phyloP scores from a whole-genome alignment of 495 filamentous ascomycete species.

The Neurospora sp. region DNA sequence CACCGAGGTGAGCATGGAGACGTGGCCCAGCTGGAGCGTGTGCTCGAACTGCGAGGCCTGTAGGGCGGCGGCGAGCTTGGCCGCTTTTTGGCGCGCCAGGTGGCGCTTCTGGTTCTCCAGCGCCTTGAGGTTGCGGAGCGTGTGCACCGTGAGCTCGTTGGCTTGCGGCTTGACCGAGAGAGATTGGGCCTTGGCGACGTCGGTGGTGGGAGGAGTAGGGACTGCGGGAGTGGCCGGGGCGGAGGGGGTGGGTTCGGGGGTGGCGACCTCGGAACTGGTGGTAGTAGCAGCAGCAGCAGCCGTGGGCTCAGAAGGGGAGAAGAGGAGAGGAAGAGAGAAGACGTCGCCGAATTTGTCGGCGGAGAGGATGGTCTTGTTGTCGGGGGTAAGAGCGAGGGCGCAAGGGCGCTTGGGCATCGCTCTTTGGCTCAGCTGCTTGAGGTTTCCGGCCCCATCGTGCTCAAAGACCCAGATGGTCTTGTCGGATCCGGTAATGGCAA shows the following conservation, averaged over 20 bases:
- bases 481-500: constrained; percentile 78
- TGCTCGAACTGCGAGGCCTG: constrained; percentile 52
- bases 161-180: constrained; percentile 42
- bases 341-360: constrained; percentile 97
- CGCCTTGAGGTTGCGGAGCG: constrained; percentile 62
- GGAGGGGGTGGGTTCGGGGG: constrained; percentile 3
- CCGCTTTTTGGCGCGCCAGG: constrained; percentile 31
- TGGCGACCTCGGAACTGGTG: constrained; percentile 4
- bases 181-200: constrained; percentile 14
- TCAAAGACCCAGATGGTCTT: constrained; percentile 80
- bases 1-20: constrained; percentile 82
- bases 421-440: constrained; percentile 63
- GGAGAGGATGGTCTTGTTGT: constrained; percentile 60
- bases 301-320: constrained; percentile 11
- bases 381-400: constrained; percentile 56
- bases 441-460: constrained; percentile 45
- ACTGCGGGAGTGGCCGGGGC: constrained; percentile 12
- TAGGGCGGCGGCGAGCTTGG: constrained; percentile 30
- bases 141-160: constrained; percentile 71
- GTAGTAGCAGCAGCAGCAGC: neutral
- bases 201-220: neutral
- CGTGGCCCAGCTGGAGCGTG: constrained; percentile 76
- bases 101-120: constrained; percentile 59
- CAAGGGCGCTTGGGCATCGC: constrained; percentile 83
- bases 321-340: constrained; percentile 72